Base-by-base conservation (phyloP, 1,284 basidiomycete genomes). In the Agaricales sp. region DNA sequence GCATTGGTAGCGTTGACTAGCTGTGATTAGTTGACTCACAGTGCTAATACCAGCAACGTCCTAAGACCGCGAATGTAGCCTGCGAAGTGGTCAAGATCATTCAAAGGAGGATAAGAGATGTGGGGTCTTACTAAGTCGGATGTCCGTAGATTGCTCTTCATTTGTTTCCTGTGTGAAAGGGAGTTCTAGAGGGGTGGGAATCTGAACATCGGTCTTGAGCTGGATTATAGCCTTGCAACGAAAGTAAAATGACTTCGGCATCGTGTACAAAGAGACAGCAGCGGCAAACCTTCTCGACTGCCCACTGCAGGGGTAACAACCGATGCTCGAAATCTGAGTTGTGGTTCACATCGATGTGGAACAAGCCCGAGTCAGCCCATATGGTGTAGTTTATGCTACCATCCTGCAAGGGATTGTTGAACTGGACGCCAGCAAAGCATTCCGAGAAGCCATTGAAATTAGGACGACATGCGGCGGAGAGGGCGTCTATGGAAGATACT, bases 271-370 rank as follows among this genome's bases (percentile, higher is more conserved):
- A 26, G 13, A 44, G 25, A 44, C 14, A 48, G n/a, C 25, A 11
- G n/a, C 3, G 21, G 61, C 67, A 47, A 52, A 81, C 83, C 58
- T 77, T 69, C 56, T 90, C 87, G 25, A 91, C 67, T 3, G 86
- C 83, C 74, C 85, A 84, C 56, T 91, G 87, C 13, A 90, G 59
- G 1, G 87, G 87, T 16, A 90, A 60, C 22, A 85, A 68, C 46
- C 82, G 68, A 48, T 67, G 65, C 61, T 88, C 85, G 56, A 82
- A 80, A 63, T 88, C 85, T 52, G 83, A 80, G 58, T 87, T 82
- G 23, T 69, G 67, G 25, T 70, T 66, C 2, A 87, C 84, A 56
- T 89, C 75, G 52, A 90, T 74, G 50, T 75, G 73, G 22, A 65
- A 63, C 21, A 88, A 64, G 4, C 87, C 86, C 2, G 67, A 72